Percentiles rank a stretch among this genome's conserved stretches.
Evolutionary conservation across 345 rosid genomes (phyloP).

Genomic region (Psidium guajava): DNA sequence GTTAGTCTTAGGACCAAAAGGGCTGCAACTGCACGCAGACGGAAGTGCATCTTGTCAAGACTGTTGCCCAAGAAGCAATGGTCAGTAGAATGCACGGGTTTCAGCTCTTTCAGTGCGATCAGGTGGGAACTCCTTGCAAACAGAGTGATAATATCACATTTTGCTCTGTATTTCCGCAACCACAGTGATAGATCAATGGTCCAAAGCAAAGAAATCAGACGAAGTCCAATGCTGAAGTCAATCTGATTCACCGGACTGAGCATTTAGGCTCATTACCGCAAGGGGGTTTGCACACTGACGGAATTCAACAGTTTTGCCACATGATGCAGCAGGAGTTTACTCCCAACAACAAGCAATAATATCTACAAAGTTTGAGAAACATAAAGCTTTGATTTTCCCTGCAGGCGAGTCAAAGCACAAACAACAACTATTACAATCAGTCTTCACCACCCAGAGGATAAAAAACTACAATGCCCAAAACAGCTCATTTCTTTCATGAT

Average conservation of each 20-base stretch:
- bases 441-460: background rate
- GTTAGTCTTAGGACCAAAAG: background rate
- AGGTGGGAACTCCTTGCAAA: conserved; percentile 52
- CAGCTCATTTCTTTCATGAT: background rate
- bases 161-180: background rate
- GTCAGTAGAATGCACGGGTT: conserved; percentile 66
- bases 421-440: background rate
- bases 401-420: background rate
- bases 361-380: background rate
- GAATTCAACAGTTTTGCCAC: background rate
- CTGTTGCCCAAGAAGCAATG: conserved; percentile 66
- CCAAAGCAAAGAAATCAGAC: background rate
- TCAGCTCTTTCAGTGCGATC: conserved; percentile 80
- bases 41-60: background rate
- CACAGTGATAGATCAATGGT: background rate
- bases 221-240: background rate
- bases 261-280: too few relatives aligned
- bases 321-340: background rate
- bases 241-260: background rate
- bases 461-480: background rate
- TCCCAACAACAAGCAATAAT: background rate
- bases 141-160: background rate
- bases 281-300: background rate
- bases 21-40: background rate
- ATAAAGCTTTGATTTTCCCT: background rate